These are phyloP conservation scores for Oryza officinalis DNA, from an alignment of 176 grass and related monocot genomes.

Conservation along the genomic window DNA sequence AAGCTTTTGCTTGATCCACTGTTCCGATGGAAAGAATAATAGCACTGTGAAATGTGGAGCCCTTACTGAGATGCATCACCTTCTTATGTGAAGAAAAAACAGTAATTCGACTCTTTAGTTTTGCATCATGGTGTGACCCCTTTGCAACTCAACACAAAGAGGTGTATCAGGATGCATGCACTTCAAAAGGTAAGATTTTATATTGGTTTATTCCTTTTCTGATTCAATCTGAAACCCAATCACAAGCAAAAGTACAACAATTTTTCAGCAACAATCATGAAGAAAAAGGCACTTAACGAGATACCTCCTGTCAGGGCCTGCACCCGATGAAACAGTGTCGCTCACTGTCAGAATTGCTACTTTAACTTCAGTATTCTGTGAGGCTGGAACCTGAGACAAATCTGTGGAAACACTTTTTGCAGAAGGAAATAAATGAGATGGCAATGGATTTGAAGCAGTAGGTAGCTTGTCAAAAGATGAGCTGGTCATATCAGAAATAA, in stretches of 20 bases:
- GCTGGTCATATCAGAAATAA: slow-evolving; percentile 68
- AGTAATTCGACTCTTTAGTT: slow-evolving; percentile 49
- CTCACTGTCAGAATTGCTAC: slow-evolving; percentile 94
- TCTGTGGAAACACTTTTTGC: slow-evolving; percentile 22
- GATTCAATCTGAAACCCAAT: background rate
- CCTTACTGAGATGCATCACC: slow-evolving; percentile 30
- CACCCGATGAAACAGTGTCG: slow-evolving; percentile 88
- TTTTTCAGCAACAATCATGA: slow-evolving; percentile 2
- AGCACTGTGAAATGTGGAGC: slow-evolving; percentile 40
- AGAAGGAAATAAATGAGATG: slow-evolving; percentile 31
- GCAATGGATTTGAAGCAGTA: background rate
- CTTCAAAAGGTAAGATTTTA: slow-evolving; percentile 7
- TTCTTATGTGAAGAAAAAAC: slow-evolving; percentile 43
- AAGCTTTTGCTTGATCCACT: background rate
- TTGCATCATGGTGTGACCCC: slow-evolving; percentile 82
- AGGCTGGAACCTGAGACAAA: slow-evolving; percentile 19
- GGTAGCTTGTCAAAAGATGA: slow-evolving; percentile 37
- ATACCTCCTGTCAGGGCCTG: slow-evolving; percentile 93
- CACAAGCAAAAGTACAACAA: background rate
- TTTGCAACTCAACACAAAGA: slow-evolving; percentile 55
- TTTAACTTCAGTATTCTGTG: slow-evolving; percentile 55
- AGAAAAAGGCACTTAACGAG: background rate
- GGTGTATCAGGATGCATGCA: slow-evolving; percentile 85
- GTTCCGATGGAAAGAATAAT: background rate
- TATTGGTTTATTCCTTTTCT: background rate